Evolutionary conservation across 2,329 filamentous ascomycete genomes (phyloP).

Genomic region (Botrytis sinoallii): DNA sequence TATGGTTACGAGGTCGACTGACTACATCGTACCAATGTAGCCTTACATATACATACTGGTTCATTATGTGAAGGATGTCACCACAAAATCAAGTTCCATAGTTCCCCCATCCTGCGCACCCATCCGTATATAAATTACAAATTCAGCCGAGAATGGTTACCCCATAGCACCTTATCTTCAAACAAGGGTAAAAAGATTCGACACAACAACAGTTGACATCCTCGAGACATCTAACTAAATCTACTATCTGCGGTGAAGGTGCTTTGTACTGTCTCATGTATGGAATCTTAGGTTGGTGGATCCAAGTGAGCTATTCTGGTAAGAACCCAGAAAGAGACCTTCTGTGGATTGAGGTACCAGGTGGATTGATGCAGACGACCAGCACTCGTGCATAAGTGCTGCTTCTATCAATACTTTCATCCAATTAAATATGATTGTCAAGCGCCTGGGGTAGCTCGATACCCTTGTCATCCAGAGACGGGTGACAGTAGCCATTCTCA

Average conservation of each 20-base stretch:
- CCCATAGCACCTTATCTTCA: not conserved
- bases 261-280: not conserved
- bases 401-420: not conserved
- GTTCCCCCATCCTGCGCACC: not conserved
- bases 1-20: not conserved
- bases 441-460: constrained; percentile 10
- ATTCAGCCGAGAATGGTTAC: not conserved
- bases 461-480: not conserved
- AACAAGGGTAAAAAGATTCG: not conserved
- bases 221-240: too few species aligned
- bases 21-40: not conserved
- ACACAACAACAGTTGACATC: not conserved
- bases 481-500: not conserved
- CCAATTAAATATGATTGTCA: constrained; percentile 2
- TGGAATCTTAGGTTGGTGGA: constrained; percentile 2
- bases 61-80: not conserved
- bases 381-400: constrained; percentile 9
- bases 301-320: constrained; percentile 7
- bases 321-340: not conserved
- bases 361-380: constrained; percentile 10
- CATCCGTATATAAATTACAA: not conserved
- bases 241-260: not conserved
- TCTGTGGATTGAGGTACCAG: constrained; percentile 10
- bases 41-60: not conserved
- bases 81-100: not conserved